phyloP scores from a whole-genome alignment of 2,329 filamentous ascomycete genomes.

The Blumeria graminis region DNA sequence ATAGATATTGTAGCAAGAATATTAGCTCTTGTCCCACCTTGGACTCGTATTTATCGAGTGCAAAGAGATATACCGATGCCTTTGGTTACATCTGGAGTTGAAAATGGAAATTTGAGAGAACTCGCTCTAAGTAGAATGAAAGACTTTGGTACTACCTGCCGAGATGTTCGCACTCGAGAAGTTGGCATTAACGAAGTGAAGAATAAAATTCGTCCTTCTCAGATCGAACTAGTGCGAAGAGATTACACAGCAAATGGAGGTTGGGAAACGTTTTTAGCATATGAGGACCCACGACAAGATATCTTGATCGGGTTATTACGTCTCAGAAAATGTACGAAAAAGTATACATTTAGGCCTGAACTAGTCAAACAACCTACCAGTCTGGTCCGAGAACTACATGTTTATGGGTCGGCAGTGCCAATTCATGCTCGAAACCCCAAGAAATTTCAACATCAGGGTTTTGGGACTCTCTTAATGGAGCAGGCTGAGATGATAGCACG shows the following conservation, averaged over 20 bases:
- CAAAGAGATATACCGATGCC: conserved; percentile 99
- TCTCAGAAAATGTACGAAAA: conserved; percentile 69
- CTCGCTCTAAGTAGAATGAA: conserved; percentile 94
- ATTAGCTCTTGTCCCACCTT: conserved; percentile 76
- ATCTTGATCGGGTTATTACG: conserved; percentile 82
- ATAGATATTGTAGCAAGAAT: conserved; percentile 95
- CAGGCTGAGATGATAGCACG: conserved; percentile 88
- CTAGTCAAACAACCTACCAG: conserved; percentile 69
- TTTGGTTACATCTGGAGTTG: conserved; percentile 89
- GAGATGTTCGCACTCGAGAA: conserved; percentile 86
- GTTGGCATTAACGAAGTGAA: conserved; percentile 98
- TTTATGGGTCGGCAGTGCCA: conserved; percentile 93
- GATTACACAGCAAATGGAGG: conserved; percentile 91
- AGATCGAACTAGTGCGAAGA: conserved; percentile 80
- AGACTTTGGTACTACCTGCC: conserved; percentile 90
- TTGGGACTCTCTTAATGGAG: conserved; percentile 89
- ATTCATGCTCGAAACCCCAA: conserved; percentile 84
- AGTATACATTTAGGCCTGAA: conserved; percentile 80
- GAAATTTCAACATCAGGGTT: conserved; percentile 97
- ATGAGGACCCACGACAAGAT: conserved; percentile 96
- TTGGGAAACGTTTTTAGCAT: conserved; percentile 96
- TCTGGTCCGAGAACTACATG: conserved; percentile 81
- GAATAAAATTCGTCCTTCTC: conserved; percentile 88
- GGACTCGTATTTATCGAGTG: conserved; percentile 96
- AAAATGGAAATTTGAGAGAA: conserved; percentile 90